Evolutionary conservation across 2,329 filamentous ascomycete genomes (phyloP), one percentile per base, ranked within the genome.

Genomic region (Colletotrichum filicis): DNA sequence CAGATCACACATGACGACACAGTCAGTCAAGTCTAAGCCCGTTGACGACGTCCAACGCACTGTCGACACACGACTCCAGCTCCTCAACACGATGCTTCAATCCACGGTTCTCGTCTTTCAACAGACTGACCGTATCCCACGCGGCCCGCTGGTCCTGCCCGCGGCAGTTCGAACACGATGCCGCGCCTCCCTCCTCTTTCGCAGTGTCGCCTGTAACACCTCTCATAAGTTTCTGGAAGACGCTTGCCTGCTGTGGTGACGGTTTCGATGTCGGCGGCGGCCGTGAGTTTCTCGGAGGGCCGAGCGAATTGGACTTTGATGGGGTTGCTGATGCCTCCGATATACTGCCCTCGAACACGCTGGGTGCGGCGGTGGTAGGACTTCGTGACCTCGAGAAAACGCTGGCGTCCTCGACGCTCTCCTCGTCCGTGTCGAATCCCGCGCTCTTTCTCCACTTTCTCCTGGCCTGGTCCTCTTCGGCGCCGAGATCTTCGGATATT

Each of bases 81-180:
- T 89, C 84, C 22, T 86, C 85, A 4, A 93, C 89, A 24, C 90
- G 83, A 52, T 86, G 84, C 83, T 92, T 92, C 62, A 93, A 79
- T 9, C 86, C 86, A 77, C 84, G 87, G 76, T 93, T 93, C 83
- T 93, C 91, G 59, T 90, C 88, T 52, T 89, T 84, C 71, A 92
- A 80, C 59, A 92, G 74, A 65, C 87, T 86, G n/a, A 91, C 90
- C 4, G 91, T 91, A 77, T 92, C 87, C 91, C 91, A 92, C 5
- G 91, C 91, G 49, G 90, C 85, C 75, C 88, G 90, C 14, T 88
- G 85, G 65, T 89, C 87, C 76, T 87, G 86, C 14, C 91, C 90
- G 66, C 85, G 80, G 79, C 91, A 92, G 76, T 91, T 92, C 42
- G 80, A 76, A 76, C 90, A 92, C 77, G 52, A 79, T 79, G 28